Evolutionary conservation across 306 rosid genomes (phyloP), one percentile per base, ranked within the genome.

Genomic region (Bauhinia variegata): DNA sequence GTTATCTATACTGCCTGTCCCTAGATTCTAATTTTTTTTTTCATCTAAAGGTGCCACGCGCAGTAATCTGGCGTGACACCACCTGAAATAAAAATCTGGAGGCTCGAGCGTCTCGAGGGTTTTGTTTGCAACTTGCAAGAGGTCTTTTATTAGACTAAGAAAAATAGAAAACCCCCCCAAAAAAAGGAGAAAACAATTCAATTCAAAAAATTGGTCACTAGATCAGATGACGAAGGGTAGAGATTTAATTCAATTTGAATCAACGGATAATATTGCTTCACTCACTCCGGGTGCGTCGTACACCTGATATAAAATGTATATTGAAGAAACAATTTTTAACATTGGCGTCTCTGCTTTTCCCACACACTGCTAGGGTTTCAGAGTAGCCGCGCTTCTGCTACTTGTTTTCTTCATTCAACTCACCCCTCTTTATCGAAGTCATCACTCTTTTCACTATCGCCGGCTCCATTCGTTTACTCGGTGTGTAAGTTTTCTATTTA

Each of bases 311-410:
- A 61, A 66, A 75, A 80, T 28, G 4, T 11, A 31, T 16, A 67
- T 63, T 39, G 73, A 43, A 76, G 62, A 67, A 72, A 65, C 33
- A 71, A 67, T 58, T 65, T 56, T 61, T 48, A 41, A 68, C 73
- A 67, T 52, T 39, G 83, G 82, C 85, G 65, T 87, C 82, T 80
- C 80, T 72, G 73, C 89, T 72, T 76, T 79, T 70, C 80, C 67
- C 80, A 54, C 83, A 53, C 95, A 81, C 91, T 85, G 80, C 91
- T 88, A 88, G 96, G 96, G 96, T 88, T 88, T 82, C 90, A 69
- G 82, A 82, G 77, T 86, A 77, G 89, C 87, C 87, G 87, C 89
- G 77, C 79, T 63, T 42, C 77, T 37, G 12, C 58, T 37, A 38
- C 47, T 47, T 38, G 47, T 38, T 68, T 53, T 12, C 28, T 49